Evolutionary conservation across 305 asterid genomes (phyloP), one percentile per base, ranked within the genome.

Genomic region (Fraxinus greggii): DNA sequence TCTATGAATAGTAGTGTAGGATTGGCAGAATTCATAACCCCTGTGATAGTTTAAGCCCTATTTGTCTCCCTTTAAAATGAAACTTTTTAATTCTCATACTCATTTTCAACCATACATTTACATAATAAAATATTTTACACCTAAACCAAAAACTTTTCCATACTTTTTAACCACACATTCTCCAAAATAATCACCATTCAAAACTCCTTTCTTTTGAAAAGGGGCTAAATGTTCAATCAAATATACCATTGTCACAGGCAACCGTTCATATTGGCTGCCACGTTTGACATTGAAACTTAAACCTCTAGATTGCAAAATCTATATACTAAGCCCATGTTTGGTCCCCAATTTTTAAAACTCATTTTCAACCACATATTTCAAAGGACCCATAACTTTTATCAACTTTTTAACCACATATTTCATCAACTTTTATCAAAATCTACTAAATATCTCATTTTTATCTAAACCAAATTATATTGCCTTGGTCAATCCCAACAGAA

Each of bases 201-300:
- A 45, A 13, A 45, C 56, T 45, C 19, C 19, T 13, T 45, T 45
- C 56, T 45, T 13, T 45, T 45, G 19, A 45, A 45, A 45, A 45
- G 7, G 56, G 56, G 19, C 19, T 15, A 45, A 45, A 45, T 69
- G 21, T 69, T 59, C 75, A 5, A 69, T 69, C 40, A 65, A 65
- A 65, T 13, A 29, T 13, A 69, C 29, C n/a, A 29, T 12, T 69
- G 75, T 29, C 75, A 29, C 35, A 69, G 1, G 17, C 75, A 13
- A 65, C 38, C 38, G 0, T 82, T 86, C 81, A 79, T 67, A 33
- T 89, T 42, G 92, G 92, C 45, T 86, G 87, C 92, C 89, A 87
- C 6, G 88, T 88, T 89, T 87, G 84, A 79, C 33, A 88, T 65
- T 59, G 13, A 54, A 69, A 69, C 38, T 69, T 29, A 13, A 69